These are phyloP conservation scores for Volvariella volvacea DNA, from an alignment of 1,284 basidiomycete species.

Conservation along the genomic window DNA sequence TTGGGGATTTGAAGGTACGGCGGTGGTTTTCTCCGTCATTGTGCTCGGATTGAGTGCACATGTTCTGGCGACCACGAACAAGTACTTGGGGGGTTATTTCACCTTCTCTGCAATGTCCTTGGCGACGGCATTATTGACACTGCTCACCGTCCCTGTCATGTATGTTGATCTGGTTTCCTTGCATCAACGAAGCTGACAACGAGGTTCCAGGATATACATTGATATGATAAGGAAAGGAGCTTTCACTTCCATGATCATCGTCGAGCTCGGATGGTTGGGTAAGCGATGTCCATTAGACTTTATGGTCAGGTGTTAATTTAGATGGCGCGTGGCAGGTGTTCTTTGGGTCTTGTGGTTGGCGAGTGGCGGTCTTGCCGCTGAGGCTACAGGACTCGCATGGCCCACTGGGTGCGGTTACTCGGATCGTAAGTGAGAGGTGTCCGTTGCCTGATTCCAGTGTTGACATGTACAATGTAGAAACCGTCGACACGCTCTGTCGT, in stretches of 20 bases:
- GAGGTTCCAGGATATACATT: conserved; percentile 27
- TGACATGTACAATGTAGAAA: conserved; percentile 6
- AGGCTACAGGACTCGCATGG: conserved; percentile 14
- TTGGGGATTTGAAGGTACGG: too few species aligned
- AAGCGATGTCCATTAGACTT: conserved; percentile 11
- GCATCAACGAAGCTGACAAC: too few species aligned
- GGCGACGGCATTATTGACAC: conserved; percentile 33
- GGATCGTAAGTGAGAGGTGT: conserved; percentile 7
- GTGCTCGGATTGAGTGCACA: conserved; percentile 21
- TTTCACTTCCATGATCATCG: conserved; percentile 34
- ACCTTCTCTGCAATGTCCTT: conserved; percentile 34
- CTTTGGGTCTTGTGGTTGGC: conserved; percentile 57
- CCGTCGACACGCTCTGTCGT: conserved; percentile 27
- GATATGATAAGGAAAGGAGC: conserved; percentile 35
- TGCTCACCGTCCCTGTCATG: conserved; percentile 41
- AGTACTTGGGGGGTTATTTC: conserved; percentile 16
- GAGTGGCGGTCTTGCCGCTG: conserved; percentile 32
- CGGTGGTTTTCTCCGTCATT: conserved; percentile 7
- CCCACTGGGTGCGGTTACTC: conserved; percentile 10
- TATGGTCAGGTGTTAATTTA: too few species aligned
- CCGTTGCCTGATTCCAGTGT: conserved; percentile 3
- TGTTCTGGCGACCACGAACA: conserved; percentile 16
- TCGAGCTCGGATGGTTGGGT: conserved; percentile 39
- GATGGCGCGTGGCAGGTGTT: conserved; percentile 35
- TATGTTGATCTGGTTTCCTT: conserved; percentile 19